phyloP scores from a whole-genome alignment of 257 asterid genomes.

The Salvia splendens region DNA sequence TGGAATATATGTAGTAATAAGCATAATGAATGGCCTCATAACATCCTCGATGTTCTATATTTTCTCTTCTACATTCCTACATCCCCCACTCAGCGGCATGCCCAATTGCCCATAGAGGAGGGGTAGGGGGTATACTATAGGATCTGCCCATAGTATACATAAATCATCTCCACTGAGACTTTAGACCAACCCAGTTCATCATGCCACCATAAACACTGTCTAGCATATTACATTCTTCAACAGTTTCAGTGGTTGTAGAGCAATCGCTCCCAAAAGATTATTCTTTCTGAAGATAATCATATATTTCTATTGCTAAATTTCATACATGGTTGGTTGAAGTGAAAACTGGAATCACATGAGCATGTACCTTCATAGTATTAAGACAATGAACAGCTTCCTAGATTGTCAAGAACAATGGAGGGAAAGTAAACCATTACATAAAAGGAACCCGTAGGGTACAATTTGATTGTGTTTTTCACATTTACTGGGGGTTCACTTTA shows the following conservation, averaged over 20 bases:
- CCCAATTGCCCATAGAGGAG: too few species aligned
- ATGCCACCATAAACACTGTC: neutral
- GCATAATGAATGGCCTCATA: slow-evolving; percentile 1
- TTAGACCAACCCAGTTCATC: neutral
- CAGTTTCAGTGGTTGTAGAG: neutral
- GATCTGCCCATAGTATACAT: slow-evolving; percentile 18
- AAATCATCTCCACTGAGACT: neutral
- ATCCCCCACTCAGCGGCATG: slow-evolving; percentile 8
- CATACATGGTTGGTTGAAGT: neutral
- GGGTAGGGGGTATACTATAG: neutral
- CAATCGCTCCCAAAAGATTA: neutral
- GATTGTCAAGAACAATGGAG: neutral
- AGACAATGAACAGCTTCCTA: neutral
- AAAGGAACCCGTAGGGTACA: slow-evolving; percentile 7
- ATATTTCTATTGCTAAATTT: neutral
- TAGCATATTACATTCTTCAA: neutral
- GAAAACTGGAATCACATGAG: slow-evolving; percentile 6
- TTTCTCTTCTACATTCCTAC: neutral
- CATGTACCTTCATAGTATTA: neutral
- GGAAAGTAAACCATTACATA: too few species aligned
- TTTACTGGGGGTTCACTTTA: neutral
- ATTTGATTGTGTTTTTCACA: neutral
- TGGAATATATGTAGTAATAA: slow-evolving; percentile 21
- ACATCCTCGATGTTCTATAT: neutral
- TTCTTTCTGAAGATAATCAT: neutral